These are phyloP conservation scores for Discostella pseudostelligera DNA, from an alignment of 108 stramenopile species.

Conservation along the genomic window DNA sequence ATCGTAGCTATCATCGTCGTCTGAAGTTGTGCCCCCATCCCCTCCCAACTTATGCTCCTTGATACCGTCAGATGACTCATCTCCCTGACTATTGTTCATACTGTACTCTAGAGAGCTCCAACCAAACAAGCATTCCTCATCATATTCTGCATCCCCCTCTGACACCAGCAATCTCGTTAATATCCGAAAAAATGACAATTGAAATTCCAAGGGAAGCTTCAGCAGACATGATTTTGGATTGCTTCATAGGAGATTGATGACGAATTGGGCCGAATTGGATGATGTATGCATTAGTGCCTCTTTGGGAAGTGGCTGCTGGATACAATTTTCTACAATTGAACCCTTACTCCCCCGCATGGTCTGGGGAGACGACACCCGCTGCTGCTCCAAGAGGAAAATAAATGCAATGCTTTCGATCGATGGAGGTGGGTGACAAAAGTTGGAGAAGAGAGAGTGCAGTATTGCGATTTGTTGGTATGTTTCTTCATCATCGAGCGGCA, in stretches of 20 bases:
- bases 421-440: constrained; percentile 54
- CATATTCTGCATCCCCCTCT: constrained; percentile 59
- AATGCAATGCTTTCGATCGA: constrained; percentile 36
- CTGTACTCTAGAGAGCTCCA: constrained; percentile 9
- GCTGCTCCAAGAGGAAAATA: constrained; percentile 41
- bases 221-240: constrained; percentile 24
- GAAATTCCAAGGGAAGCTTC: constrained; percentile 53
- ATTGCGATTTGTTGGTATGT: constrained; percentile 4
- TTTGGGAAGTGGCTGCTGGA: constrained; percentile 10
- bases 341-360: not conserved
- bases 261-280: constrained; percentile 14
- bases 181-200: constrained; percentile 59
- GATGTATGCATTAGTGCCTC: constrained; percentile 28
- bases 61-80: not conserved
- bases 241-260: constrained; percentile 21
- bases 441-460: constrained; percentile 55
- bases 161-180: constrained; percentile 59
- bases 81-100: not conserved
- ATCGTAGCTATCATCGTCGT: constrained; percentile 17
- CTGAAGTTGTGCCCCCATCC: not conserved
- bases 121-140: constrained; percentile 47
- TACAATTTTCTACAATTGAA: not conserved
- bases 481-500: not conserved
- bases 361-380: constrained; percentile 16
- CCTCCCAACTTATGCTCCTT: not conserved